Conservation (phyloP, 768 basidiomycete species). For the Daedaleopsis nitida region DNA sequence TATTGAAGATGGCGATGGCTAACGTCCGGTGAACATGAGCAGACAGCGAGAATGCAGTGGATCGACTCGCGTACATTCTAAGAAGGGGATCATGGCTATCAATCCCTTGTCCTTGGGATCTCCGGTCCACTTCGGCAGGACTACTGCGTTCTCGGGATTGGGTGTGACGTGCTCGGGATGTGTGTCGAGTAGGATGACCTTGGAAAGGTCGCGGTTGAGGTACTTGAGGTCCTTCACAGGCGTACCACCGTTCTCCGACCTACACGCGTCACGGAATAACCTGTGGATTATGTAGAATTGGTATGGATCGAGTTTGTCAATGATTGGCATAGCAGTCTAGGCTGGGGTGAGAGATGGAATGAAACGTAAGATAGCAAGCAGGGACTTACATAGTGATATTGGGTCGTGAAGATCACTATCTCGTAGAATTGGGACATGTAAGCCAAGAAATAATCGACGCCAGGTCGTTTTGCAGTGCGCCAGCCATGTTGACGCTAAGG, state of each 20-base stretch:
- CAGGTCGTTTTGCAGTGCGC: conserved; percentile 97
- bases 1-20: conserved; percentile 94
- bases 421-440: conserved; percentile 99
- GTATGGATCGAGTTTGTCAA: conserved; percentile 95
- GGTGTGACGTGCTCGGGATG: conserved; percentile 72
- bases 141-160: conserved; percentile 88
- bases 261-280: conserved; percentile 91
- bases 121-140: conserved; percentile 87
- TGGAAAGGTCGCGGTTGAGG: conserved; percentile 90
- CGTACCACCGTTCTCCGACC: conserved; percentile 78
- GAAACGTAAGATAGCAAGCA: not conserved
- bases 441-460: conserved; percentile 96
- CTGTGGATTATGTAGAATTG: conserved; percentile 86
- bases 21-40: not conserved
- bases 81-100: conserved; percentile 93
- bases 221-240: conserved; percentile 96
- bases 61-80: conserved; percentile 68
- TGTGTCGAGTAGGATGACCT: conserved; percentile 87
- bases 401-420: conserved; percentile 92
- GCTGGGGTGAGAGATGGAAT: not conserved
- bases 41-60: not conserved
- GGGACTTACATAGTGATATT: conserved; percentile 81
- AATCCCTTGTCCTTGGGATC: conserved; percentile 74
- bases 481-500: conserved; percentile 87
- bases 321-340: conserved; percentile 86